Evolutionary conservation across 768 basidiomycete genomes (phyloP), one percentile per base, ranked within the genome.

Genomic region (Trametopsis cervina): DNA sequence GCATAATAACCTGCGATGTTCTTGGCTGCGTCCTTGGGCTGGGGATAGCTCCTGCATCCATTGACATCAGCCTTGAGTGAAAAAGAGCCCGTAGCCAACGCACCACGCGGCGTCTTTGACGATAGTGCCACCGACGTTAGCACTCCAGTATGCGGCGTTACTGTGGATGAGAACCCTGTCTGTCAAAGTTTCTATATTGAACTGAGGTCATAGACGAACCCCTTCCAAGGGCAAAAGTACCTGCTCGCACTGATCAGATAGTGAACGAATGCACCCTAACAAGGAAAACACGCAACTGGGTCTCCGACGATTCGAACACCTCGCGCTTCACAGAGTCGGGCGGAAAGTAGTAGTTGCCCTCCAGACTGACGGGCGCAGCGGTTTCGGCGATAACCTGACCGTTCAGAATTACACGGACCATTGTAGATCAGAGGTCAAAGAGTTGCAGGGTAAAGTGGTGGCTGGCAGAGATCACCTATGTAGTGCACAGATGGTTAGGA

Each of bases 301-400:
- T n/a, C n/a, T 65, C 53, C 1, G 87, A 88, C 17, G 66, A 59
- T 13, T 50, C 67, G 52, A 88, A 70, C 11, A 70, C 52, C 3
- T 68, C 61, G 36, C 62, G 68, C 35, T 73, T 67, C 21, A 89
- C 66, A 1, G 74, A 65, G 1, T 67, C 61, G 0, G 80, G 78
- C 3, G 87, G 84, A 60, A 89, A 89, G 65, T 88, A 88, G 53
- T 84, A 77, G 53, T 84, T 87, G 11, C 74, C 75, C 55, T 87
- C 83, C 40, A 89, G 72, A 4, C 75, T 60, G 27, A 77, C 64
- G 0, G 85, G 80, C 0, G 69, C 63, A 52, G 69, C 63, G 5
- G 74, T 76, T 46, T 85, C 74, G 0, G 86, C 86, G 55, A 89
- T 69, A 12, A 73, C 62, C 11, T 62, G 62, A 21, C 71, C 74